These are phyloP conservation scores for Solanum hybrid DNA, from an alignment of 305 asterid species.

Conservation along the genomic window DNA sequence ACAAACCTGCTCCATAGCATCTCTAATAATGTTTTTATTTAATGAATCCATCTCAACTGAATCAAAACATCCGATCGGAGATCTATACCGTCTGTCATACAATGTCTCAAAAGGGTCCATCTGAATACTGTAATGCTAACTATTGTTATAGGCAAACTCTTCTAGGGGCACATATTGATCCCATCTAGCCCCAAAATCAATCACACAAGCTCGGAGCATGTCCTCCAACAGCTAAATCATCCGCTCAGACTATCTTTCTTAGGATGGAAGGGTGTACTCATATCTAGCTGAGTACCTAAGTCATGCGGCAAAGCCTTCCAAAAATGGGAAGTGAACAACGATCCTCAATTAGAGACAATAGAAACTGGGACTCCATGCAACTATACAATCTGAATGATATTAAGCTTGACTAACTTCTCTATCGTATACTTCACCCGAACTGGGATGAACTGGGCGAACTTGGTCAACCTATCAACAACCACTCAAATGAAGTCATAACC, in stretches of 20 bases:
- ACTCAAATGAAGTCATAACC: not conserved
- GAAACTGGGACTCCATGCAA: not conserved
- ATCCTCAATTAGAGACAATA: not conserved
- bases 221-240: not conserved
- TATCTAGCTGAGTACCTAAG: not conserved
- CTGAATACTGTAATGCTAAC: not conserved
- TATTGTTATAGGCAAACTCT: not conserved
- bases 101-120: not conserved
- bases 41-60: not conserved
- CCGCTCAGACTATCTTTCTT: not conserved
- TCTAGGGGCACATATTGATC: not conserved
- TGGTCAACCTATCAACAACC: not conserved
- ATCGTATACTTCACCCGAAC: not conserved
- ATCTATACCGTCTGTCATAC: not conserved
- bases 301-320: not conserved
- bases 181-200: not conserved
- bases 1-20: not conserved
- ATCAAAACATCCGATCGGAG: not conserved
- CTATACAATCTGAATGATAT: not conserved
- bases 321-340: not conserved
- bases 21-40: not conserved
- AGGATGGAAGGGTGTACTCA: not conserved
- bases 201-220: not conserved
- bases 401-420: not conserved
- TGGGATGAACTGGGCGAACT: not conserved